phyloP scores from a whole-genome alignment of 2,329 filamentous ascomycete genomes.

The Xylariaceae sp. region DNA sequence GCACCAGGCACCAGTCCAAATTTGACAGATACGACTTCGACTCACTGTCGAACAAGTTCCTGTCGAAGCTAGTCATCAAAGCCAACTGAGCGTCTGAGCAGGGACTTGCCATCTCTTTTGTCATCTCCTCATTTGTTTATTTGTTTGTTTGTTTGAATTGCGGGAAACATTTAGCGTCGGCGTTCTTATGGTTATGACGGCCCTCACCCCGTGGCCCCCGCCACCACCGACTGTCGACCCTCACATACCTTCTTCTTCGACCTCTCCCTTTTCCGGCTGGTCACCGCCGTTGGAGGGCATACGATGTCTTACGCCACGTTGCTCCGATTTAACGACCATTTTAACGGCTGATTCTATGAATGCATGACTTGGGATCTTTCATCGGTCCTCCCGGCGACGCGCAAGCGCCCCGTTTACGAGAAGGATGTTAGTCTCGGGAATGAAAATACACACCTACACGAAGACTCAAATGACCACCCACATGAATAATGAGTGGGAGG shows the following conservation, averaged over 20 bases:
- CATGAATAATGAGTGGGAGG: too few species aligned
- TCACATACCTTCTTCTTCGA: slow-evolving; percentile 17
- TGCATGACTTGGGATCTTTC: slow-evolving; percentile 26
- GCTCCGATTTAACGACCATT: slow-evolving; percentile 25
- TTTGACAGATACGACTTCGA: slow-evolving; percentile 93
- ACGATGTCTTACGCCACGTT: slow-evolving; percentile 22
- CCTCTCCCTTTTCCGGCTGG: slow-evolving; percentile 22
- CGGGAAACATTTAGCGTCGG: slow-evolving; percentile 35
- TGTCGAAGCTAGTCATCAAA: slow-evolving; percentile 92
- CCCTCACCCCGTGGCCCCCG: slow-evolving; percentile 26
- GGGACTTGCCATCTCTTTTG: slow-evolving; percentile 15
- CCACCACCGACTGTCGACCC: slow-evolving; percentile 17
- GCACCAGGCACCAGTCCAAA: slow-evolving; percentile 67
- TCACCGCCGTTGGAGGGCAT: slow-evolving; percentile 23
- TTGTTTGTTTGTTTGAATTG: slow-evolving; percentile 24
- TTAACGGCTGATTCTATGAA: slow-evolving; percentile 25
- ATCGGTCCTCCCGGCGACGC: slow-evolving; percentile 18
- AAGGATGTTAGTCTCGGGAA: too few species aligned
- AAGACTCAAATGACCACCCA: too few species aligned
- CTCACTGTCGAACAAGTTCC: slow-evolving; percentile 92
- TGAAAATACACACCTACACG: too few species aligned
- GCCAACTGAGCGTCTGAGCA: slow-evolving; percentile 55
- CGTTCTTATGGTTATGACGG: slow-evolving; percentile 34
- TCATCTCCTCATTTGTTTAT: slow-evolving; percentile 24
- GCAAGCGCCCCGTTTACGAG: too few species aligned